Conservation (phyloP, 441 rosid species). For the Arabidopsis lyrata region DNA sequence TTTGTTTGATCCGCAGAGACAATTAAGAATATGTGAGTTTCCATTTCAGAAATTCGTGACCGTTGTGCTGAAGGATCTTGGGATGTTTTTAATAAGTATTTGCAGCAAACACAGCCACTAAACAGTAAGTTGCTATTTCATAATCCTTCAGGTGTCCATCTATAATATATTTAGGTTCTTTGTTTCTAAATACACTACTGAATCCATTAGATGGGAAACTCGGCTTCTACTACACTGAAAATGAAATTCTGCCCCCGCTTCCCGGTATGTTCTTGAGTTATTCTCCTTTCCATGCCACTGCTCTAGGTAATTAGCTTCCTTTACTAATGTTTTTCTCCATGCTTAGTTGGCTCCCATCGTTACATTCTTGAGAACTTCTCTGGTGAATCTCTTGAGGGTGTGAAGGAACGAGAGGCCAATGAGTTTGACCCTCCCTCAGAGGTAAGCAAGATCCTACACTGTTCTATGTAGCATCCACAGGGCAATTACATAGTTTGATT, state of each 20-base stretch:
- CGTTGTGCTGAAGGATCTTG: conserved; percentile 73
- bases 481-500: conserved; percentile 1
- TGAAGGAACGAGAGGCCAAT: conserved; percentile 61
- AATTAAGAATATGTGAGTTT: neutral
- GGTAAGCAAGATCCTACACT: conserved; percentile 51
- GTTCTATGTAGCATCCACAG: conserved; percentile 8
- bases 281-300: conserved; percentile 3
- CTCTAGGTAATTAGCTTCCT: neutral
- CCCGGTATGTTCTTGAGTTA: conserved; percentile 60
- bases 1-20: conserved; percentile 8
- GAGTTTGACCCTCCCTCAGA: conserved; percentile 89
- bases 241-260: conserved; percentile 95
- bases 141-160: conserved; percentile 17
- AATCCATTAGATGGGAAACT: conserved; percentile 73
- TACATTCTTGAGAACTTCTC: conserved; percentile 67
- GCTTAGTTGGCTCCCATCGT: conserved; percentile 85
- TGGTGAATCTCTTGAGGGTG: conserved; percentile 52
- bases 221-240: conserved; percentile 94
- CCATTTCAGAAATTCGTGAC: conserved; percentile 68
- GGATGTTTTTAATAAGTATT: conserved; percentile 73
- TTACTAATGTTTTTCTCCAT: conserved; percentile 14
- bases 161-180: conserved; percentile 22
- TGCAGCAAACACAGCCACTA: conserved; percentile 76
- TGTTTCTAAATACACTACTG: conserved; percentile 43
- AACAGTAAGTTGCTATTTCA: conserved; percentile 54